phyloP scores from a whole-genome alignment of 306 rosid species.

The Biancaea sappan region DNA sequence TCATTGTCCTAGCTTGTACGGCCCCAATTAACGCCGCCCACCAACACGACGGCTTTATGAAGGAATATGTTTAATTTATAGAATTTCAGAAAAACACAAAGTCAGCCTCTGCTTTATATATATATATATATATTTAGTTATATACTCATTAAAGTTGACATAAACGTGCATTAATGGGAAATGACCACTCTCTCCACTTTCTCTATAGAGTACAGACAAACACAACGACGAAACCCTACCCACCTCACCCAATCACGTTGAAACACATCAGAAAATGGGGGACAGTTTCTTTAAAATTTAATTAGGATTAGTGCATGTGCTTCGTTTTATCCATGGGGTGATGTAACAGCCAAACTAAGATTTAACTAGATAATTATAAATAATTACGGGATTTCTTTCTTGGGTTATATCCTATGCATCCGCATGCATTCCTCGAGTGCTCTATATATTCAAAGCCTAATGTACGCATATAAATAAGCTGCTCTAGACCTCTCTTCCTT shows the following conservation, averaged over 20 bases:
- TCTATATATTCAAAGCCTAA: background rate
- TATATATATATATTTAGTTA: no score
- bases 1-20: background rate
- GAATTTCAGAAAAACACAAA: constrained; percentile 1
- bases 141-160: background rate
- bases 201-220: background rate
- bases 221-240: background rate
- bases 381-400: no score
- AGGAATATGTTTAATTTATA: background rate
- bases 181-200: background rate
- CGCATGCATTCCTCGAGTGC: background rate
- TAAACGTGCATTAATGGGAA: constrained; percentile 28
- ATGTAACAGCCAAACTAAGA: background rate
- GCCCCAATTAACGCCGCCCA: constrained; percentile 32
- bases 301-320: background rate
- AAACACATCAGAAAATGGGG: background rate
- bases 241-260: background rate
- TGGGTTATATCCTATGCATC: no score
- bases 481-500: background rate
- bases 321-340: background rate
- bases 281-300: no score
- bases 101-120: background rate
- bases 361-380: background rate
- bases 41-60: background rate
- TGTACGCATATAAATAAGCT: constrained; percentile 48